Evolutionary conservation across 2,329 filamentous ascomycete genomes (phyloP).

Genomic region (Clarireedia hainanense): DNA sequence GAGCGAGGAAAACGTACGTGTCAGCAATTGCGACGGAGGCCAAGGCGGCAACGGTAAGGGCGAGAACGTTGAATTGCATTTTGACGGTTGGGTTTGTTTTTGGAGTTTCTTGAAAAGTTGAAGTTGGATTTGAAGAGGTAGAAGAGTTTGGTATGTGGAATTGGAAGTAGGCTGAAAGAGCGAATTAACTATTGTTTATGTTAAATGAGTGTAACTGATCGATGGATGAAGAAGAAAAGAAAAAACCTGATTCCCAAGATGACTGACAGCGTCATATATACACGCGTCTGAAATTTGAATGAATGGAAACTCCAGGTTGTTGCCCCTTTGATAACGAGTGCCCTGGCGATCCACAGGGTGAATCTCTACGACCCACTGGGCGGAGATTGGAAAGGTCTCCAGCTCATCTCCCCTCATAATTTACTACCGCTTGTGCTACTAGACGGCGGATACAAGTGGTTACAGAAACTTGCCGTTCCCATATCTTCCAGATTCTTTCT

Average conservation of each 20-base stretch:
- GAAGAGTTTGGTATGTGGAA: constrained; percentile 10
- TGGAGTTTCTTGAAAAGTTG: constrained; percentile 10
- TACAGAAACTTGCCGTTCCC: background rate
- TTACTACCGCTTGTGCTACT: too few species aligned
- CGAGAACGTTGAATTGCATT: constrained; percentile 29
- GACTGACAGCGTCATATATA: constrained; percentile 5
- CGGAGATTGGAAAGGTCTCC: constrained; percentile 3
- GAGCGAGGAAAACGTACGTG: constrained; percentile 14
- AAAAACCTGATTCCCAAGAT: constrained; percentile 1
- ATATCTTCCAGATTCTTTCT: background rate
- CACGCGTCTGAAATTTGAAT: background rate
- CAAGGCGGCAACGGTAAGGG: constrained; percentile 25
- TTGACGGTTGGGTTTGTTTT: constrained; percentile 22
- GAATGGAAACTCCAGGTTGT: background rate
- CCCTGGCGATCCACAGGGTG: constrained; percentile 1
- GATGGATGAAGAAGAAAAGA: constrained; percentile 21
- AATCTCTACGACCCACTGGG: background rate
- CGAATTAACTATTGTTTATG: constrained; percentile 15
- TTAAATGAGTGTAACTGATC: constrained; percentile 28
- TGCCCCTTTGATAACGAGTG: constrained; percentile 2
- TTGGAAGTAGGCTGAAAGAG: constrained; percentile 14
- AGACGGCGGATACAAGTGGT: too few species aligned
- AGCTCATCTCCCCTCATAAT: background rate
- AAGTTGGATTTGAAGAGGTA: background rate
- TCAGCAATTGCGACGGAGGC: constrained; percentile 22